Evolutionary conservation across 73 alveolate genomes (phyloP).

Genomic region (Symbiodinium natans): DNA sequence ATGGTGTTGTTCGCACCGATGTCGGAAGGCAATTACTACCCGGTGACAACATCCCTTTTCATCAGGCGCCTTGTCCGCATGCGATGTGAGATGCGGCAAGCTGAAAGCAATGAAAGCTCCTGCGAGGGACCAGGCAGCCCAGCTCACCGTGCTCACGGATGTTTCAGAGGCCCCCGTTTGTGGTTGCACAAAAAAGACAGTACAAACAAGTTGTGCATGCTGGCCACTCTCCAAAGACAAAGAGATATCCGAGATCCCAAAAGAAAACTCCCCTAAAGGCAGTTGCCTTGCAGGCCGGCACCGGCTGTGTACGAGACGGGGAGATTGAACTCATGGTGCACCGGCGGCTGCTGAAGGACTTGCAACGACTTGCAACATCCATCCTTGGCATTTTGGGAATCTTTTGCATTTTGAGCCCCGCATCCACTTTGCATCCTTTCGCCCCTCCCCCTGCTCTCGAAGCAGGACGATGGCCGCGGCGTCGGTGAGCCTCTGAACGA

Average conservation of each 20-base stretch:
- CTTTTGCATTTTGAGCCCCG: neutral
- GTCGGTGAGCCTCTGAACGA: constrained; percentile 97
- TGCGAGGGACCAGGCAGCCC: constrained; percentile 47
- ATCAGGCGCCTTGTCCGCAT: constrained; percentile 29
- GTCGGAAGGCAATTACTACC: constrained; percentile 98
- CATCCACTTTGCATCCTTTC: neutral
- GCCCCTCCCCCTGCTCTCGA: neutral
- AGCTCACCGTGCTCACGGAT: constrained; percentile 64
- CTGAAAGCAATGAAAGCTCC: too few species aligned
- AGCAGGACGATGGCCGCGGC: constrained; percentile 96
- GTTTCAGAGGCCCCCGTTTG: neutral
- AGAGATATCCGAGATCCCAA: too few species aligned
- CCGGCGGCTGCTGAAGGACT: constrained; percentile 96
- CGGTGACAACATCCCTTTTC: constrained; percentile 95
- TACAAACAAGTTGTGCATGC: too few species aligned
- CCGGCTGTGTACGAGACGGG: constrained; percentile 96
- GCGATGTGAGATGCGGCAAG: too few species aligned
- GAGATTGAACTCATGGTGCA: constrained; percentile 98
- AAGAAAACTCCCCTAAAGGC: neutral
- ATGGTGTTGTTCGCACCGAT: too few species aligned
- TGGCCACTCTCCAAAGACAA: too few species aligned
- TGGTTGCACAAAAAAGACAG: too few species aligned
- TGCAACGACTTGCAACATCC: constrained; percentile 1
- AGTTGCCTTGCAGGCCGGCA: constrained; percentile 43
- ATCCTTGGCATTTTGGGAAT: neutral